Base-by-base conservation (phyloP, 306 rosid genomes). In the Alnus glutinosa region DNA sequence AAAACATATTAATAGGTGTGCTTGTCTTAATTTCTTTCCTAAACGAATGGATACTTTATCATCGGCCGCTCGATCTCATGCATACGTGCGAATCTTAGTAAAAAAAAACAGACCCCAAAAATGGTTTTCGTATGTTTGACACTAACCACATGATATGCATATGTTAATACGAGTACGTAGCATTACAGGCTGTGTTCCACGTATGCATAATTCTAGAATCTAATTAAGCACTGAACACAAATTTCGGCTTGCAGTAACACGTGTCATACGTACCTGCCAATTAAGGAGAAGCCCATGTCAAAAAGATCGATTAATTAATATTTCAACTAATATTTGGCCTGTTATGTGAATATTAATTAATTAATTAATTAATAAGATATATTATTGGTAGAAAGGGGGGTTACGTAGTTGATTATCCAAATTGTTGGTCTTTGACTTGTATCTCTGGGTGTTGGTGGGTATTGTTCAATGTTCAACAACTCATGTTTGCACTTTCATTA, bases 381-480 rank as follows among this genome's bases (percentile, higher is more conserved):
- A 19, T 11, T 2, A 28, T 59, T n/a, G 14, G 57, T 68, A 51
- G 64, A 80, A 54, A 47, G 83, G 70, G 83, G 70, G 84, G 79
- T 4, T 37, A 42, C 46, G 83, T 78, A 36, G 87, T 77, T 76
- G 55, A 34, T 81, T 73, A 79, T 71, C 84, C 88, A 55, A 80
- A 46, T 28, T 77, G 77, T 76, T 37, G 70, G 83, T 64, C 63
- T 84, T 90, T 87, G 92, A 90, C 92, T 83, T 83, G 75, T 67
- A 28, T 75, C 81, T 80, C 87, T 84, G 76, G 74, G 66, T 71
- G 71, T 85, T 78, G 82, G 85, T 74, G 68, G 78, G 51, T 73
- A 72, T 48, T 39, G 77, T 73, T 79, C 76, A 84, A 69, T 1
- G 2, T 9, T 4, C 28, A 42, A 46, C 74, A 9, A 34, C 82